phyloP scores from a whole-genome alignment of 2,329 filamentous ascomycete genomes.

The Clarireedia hainanense region DNA sequence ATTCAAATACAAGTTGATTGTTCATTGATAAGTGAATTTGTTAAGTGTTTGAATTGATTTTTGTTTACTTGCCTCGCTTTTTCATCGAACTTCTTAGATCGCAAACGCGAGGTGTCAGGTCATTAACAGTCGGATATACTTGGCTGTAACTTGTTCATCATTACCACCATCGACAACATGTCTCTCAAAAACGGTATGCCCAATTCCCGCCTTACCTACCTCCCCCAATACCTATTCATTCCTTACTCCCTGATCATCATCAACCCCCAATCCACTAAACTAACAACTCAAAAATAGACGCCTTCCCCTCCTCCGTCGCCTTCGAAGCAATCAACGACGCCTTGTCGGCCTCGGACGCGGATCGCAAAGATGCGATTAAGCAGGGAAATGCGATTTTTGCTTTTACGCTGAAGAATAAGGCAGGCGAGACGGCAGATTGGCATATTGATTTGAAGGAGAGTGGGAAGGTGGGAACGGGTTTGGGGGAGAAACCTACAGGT shows the following conservation, averaged over 20 bases:
- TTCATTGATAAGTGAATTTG: background rate
- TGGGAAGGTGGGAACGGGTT: conserved; percentile 71
- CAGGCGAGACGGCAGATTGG: conserved; percentile 77
- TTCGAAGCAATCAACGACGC: conserved; percentile 81
- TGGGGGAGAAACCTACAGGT: conserved; percentile 78
- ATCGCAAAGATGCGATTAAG: conserved; percentile 83
- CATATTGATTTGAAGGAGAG: conserved; percentile 92
- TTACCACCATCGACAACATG: background rate
- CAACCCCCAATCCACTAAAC: background rate
- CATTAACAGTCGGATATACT: no score
- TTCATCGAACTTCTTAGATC: no score
- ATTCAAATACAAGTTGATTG: background rate
- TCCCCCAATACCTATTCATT: background rate
- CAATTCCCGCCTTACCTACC: background rate
- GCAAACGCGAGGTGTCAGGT: no score
- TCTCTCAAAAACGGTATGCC: conserved; percentile 7
- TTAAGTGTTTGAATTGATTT: no score
- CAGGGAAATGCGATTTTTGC: conserved; percentile 80
- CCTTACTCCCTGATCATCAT: background rate
- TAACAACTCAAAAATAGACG: conserved; percentile 41
- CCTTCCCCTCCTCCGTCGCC: conserved; percentile 82
- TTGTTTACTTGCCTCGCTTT: no score
- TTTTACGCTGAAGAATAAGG: conserved; percentile 85
- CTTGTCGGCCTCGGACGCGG: conserved; percentile 60
- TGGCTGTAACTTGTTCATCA: no score